Evolutionary conservation across 352 stramenopile species (phyloP).

Genomic region (Phytophthora vignae): DNA sequence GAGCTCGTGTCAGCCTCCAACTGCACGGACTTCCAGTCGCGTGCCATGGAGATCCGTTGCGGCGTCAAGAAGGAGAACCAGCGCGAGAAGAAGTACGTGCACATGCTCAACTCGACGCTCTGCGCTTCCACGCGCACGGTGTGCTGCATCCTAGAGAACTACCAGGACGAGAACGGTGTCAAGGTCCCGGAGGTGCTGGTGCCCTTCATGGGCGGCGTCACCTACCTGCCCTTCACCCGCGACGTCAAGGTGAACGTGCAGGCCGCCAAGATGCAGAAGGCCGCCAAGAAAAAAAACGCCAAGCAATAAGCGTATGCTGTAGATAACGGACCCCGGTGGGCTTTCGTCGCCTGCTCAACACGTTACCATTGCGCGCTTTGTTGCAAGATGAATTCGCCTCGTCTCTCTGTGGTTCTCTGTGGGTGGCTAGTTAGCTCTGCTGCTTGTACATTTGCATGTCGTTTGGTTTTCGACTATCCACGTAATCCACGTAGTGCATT

Average conservation of each 20-base stretch:
- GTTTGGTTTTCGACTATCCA: conserved; percentile 21
- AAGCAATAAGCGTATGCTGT: conserved; percentile 61
- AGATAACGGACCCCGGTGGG: conserved; percentile 27
- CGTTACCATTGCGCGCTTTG: conserved; percentile 29
- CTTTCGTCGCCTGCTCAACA: conserved; percentile 22
- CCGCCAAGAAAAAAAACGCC: conserved; percentile 91
- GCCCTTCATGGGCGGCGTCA: conserved; percentile 98
- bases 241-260: conserved; percentile 94
- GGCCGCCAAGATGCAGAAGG: conserved; percentile 96
- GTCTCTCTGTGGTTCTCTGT: conserved; percentile 11
- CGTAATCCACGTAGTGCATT: conserved; percentile 34
- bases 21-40: conserved; percentile 98
- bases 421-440: conserved; percentile 21
- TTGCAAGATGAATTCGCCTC: conserved; percentile 11
- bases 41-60: conserved; percentile 98
- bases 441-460: conserved; percentile 25
- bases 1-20: conserved; percentile 99
- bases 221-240: conserved; percentile 98
- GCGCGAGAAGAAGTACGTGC: conserved; percentile 97
- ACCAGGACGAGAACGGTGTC: conserved; percentile 97
- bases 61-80: conserved; percentile 96
- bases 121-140: conserved; percentile 98
- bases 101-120: conserved; percentile 99
- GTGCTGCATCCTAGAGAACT: conserved; percentile 99
- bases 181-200: conserved; percentile 97